Base-by-base conservation (phyloP, 2,329 filamentous ascomycete species). In the Neonectria sp. region DNA sequence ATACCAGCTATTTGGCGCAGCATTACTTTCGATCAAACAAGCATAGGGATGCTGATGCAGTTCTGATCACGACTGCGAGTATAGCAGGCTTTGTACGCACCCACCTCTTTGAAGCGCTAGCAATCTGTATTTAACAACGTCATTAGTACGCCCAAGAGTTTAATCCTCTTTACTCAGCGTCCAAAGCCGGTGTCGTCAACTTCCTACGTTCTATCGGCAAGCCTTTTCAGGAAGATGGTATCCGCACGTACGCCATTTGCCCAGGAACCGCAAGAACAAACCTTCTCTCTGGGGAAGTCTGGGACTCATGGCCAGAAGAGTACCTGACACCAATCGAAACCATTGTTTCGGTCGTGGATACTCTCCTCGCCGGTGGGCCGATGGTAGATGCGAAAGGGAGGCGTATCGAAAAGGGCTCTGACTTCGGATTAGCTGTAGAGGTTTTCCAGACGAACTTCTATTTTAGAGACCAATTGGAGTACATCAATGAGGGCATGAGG, bases 1-100 rank as follows among this genome's bases (percentile, higher is more conserved):
- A 77, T 27, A 82, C 81, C 12, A 76, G 75, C 9, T 81, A 83
- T 61, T 78, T 83, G 8, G 82, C 82, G 2, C 73, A 79, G 46
- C 81, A 85, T 67, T 84, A 83, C 68, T 33, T 62, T n/a, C 27
- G 51, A 43, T 31, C 43, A 31, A 46, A 29, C 27, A 31, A 25
- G 21, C 33, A 21, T 25, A 17, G 45, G 15, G 48, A 37, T 15
- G 21, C 55, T 7, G 61, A 53, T 21, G 21, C 61, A 0, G 61
- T 57, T 48, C 55, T 64, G 0, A 55, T 64, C n/a, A 55, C 59
- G 21, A 64, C 61, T 12, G 61, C 55, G 15, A 64, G 61, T 29
- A 59, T 57, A 8, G 56, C 55, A 43, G 58, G 61, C 13, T 64
- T 64, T 27, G 61, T 64, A 57, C 12, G 61, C 46, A 27, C 29